phyloP scores from a whole-genome alignment of 2,329 filamentous ascomycete genomes.

The Huntiella abstrusa region DNA sequence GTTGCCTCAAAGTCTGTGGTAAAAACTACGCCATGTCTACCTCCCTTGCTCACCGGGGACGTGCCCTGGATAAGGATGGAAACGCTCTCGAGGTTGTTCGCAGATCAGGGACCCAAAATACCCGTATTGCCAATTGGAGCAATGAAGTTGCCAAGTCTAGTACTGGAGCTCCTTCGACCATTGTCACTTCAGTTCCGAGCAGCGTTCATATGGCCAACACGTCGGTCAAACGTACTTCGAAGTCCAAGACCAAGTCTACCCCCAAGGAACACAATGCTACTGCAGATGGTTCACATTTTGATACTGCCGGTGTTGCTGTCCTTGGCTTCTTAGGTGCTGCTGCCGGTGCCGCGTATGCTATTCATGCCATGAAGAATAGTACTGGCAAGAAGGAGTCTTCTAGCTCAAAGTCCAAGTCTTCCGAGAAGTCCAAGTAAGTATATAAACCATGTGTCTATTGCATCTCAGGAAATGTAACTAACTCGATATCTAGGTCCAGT shows the following conservation, averaged over 20 bases:
- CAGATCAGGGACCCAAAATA: constrained; percentile 16
- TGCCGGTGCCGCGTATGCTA: constrained; percentile 12
- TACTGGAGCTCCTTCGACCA: constrained; percentile 3
- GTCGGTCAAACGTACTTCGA: constrained; percentile 3
- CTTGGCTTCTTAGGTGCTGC: constrained; percentile 11
- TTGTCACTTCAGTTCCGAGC: constrained; percentile 1
- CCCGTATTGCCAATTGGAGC: constrained; percentile 30
- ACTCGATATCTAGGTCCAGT: too few species aligned
- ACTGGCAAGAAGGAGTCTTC: constrained; percentile 1
- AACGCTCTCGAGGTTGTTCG: constrained; percentile 63
- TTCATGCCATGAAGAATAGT: constrained; percentile 9
- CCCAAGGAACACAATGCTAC: neutral
- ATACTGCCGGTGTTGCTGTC: constrained; percentile 7
- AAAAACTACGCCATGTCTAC: constrained; percentile 2
- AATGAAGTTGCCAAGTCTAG: constrained; percentile 22
- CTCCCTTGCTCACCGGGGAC: constrained; percentile 21
- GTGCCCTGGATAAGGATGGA: constrained; percentile 60
- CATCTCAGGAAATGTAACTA: too few species aligned
- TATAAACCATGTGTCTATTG: too few species aligned
- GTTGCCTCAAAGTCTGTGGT: neutral
- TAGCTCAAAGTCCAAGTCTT: neutral
- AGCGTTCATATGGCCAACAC: neutral
- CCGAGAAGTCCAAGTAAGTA: constrained; percentile 5
- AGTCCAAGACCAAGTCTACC: neutral
- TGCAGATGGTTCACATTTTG: constrained; percentile 7